Evolutionary conservation across 805 yeast genomes (phyloP).

Genomic region (Tetrapisispora arboricola): DNA sequence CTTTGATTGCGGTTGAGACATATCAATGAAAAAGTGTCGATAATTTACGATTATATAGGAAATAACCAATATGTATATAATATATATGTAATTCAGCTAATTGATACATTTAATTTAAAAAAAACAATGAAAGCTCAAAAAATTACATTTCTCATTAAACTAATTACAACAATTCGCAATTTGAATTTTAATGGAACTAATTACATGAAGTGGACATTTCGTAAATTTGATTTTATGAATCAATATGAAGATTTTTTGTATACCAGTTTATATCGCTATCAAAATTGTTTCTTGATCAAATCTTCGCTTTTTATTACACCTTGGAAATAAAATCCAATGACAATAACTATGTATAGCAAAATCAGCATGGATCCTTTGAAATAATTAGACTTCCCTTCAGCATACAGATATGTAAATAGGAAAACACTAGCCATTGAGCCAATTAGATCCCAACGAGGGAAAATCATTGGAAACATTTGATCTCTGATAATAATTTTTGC

Average conservation of each 20-base stretch:
- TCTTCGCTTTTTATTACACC: constrained; percentile 18
- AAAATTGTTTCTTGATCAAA: not conserved
- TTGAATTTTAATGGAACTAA: too few relatives aligned
- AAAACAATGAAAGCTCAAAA: too few relatives aligned
- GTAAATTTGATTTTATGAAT: too few relatives aligned
- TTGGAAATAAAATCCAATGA: constrained; percentile 70
- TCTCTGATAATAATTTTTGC: constrained; percentile 27
- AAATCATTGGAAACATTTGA: constrained; percentile 65
- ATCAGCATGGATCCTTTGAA: constrained; percentile 89
- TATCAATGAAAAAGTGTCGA: too few relatives aligned
- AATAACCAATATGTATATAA: too few relatives aligned
- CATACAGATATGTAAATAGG: constrained; percentile 84
- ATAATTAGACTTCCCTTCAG: constrained; percentile 93
- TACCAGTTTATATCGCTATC: too few relatives aligned
- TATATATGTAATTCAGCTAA: not conserved
- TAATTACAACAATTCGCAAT: too few relatives aligned
- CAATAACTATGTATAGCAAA: constrained; percentile 61
- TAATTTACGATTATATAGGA: too few relatives aligned
- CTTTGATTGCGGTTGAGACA: too few relatives aligned
- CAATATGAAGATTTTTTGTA: too few relatives aligned
- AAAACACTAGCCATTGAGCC: constrained; percentile 80
- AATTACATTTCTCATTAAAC: too few relatives aligned
- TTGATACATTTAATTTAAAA: not conserved
- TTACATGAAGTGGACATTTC: too few relatives aligned
- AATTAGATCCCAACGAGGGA: constrained; percentile 92